Evolutionary conservation across 768 basidiomycete species (phyloP).

Genomic region (Trametes elegans): DNA sequence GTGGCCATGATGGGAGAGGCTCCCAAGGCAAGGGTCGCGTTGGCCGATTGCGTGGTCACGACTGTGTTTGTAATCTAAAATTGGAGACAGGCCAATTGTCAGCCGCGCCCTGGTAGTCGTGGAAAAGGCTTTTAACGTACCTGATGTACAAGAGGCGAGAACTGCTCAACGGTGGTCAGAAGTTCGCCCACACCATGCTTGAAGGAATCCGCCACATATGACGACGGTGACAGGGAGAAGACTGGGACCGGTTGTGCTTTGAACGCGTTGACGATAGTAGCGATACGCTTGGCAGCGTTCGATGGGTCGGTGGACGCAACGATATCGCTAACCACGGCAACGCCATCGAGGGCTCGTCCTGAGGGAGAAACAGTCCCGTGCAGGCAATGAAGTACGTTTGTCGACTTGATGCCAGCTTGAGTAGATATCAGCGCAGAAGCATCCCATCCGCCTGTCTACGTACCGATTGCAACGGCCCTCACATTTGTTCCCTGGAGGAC

Average conservation of each 20-base stretch:
- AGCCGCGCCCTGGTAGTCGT: too few relatives aligned
- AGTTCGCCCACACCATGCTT: conserved; percentile 45
- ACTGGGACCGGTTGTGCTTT: conserved; percentile 25
- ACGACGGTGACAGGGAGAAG: conserved; percentile 19
- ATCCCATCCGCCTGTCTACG: not conserved
- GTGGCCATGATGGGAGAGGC: conserved; percentile 96
- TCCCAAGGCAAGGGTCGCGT: conserved; percentile 82
- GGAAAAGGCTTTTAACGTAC: conserved; percentile 33
- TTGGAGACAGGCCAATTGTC: conserved; percentile 5
- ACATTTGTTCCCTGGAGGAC: conserved; percentile 61
- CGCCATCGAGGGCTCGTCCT: conserved; percentile 65
- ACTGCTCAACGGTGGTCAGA: conserved; percentile 47
- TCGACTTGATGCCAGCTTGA: conserved; percentile 81
- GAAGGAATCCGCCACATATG: conserved; percentile 36
- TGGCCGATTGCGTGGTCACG: conserved; percentile 86
- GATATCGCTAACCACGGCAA: conserved; percentile 90
- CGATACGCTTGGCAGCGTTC: conserved; percentile 46
- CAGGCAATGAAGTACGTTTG: conserved; percentile 72
- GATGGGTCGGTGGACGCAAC: conserved; percentile 60
- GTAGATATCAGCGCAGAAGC: not conserved
- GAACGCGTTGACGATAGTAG: conserved; percentile 44
- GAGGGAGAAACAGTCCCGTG: conserved; percentile 64
- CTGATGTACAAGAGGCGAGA: conserved; percentile 80
- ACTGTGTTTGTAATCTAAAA: conserved; percentile 85
- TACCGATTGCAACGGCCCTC: conserved; percentile 86